phyloP scores from a whole-genome alignment of 768 basidiomycete genomes.

The Suillus sp. region DNA sequence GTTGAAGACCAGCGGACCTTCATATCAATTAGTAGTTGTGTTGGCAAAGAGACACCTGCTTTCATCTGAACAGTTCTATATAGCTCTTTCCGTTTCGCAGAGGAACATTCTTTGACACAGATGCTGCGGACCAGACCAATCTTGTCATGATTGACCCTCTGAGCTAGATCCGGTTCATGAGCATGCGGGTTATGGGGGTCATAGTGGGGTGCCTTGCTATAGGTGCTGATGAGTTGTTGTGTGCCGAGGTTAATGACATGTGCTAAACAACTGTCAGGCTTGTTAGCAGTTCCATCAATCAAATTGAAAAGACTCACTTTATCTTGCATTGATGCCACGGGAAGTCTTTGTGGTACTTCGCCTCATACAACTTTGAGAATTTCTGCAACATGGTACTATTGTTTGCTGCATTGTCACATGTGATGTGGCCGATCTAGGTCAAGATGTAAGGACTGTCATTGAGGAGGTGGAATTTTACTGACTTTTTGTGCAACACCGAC shows the following conservation, averaged over 20 bases:
- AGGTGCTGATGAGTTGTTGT: too few species aligned
- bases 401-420: conserved; percentile 41
- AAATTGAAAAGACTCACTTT: not conserved
- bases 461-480: too few species aligned
- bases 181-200: not conserved
- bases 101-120: conserved; percentile 29
- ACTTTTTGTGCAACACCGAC: conserved; percentile 30
- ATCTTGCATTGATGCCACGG: not conserved
- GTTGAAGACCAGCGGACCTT: too few species aligned
- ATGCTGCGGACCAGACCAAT: too few species aligned
- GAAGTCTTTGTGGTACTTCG: not conserved
- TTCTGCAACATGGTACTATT: conserved; percentile 39
- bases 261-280: conserved; percentile 29
- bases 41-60: too few species aligned
- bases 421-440: conserved; percentile 38
- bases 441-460: too few species aligned
- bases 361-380: conserved; percentile 19
- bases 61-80: conserved; percentile 19
- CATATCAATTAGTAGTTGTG: too few species aligned
- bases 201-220: not conserved
- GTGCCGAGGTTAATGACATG: conserved; percentile 40
- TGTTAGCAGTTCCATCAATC: not conserved
- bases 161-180: not conserved
- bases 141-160: conserved; percentile 21
- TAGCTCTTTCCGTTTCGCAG: conserved; percentile 24